Percentiles rank a stretch among this genome's conserved stretches.
phyloP scores from a whole-genome alignment of 352 stramenopile species.

The Phytophthora citrophthora region DNA sequence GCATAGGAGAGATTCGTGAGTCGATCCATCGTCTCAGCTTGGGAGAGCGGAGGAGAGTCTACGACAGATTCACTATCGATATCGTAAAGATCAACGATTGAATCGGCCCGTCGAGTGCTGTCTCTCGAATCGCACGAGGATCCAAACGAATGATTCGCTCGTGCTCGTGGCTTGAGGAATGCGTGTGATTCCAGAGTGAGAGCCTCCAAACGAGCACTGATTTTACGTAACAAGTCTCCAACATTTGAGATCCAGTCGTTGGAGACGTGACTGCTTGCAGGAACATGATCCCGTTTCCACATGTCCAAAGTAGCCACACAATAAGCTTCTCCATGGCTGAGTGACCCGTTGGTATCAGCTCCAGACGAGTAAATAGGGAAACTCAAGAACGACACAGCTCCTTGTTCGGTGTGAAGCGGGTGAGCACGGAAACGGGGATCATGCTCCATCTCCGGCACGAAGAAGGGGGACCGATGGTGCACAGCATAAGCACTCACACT shows the following conservation, averaged over 20 bases:
- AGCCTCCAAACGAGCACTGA: conserved; percentile 56
- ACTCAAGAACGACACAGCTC: conserved; percentile 68
- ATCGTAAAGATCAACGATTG: conserved; percentile 64
- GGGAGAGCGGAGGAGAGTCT: conserved; percentile 36
- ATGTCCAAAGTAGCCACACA: conserved; percentile 78
- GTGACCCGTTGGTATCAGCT: conserved; percentile 14
- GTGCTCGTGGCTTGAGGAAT: conserved; percentile 45
- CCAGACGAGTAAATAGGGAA: conserved; percentile 67
- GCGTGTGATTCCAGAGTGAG: conserved; percentile 49
- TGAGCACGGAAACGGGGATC: conserved; percentile 75
- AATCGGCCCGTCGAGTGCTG: conserved; percentile 68
- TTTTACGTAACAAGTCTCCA: conserved; percentile 40
- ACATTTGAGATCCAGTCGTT: conserved; percentile 60
- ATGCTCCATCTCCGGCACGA: conserved; percentile 63
- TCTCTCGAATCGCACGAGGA: conserved; percentile 59
- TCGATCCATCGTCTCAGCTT: conserved; percentile 47
- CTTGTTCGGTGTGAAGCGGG: conserved; percentile 66
- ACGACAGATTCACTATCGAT: conserved; percentile 55
- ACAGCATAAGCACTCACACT: conserved; percentile 74
- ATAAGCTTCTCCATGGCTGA: conserved; percentile 23
- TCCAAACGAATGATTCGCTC: conserved; percentile 61
- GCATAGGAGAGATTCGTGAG: conserved; percentile 41
- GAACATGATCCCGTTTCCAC: conserved; percentile 61
- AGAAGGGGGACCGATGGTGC: conserved; percentile 70
- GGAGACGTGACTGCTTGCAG: conserved; percentile 66